Conservation (phyloP, 2,329 filamentous ascomycete species). For the Colletotrichum sidae region DNA sequence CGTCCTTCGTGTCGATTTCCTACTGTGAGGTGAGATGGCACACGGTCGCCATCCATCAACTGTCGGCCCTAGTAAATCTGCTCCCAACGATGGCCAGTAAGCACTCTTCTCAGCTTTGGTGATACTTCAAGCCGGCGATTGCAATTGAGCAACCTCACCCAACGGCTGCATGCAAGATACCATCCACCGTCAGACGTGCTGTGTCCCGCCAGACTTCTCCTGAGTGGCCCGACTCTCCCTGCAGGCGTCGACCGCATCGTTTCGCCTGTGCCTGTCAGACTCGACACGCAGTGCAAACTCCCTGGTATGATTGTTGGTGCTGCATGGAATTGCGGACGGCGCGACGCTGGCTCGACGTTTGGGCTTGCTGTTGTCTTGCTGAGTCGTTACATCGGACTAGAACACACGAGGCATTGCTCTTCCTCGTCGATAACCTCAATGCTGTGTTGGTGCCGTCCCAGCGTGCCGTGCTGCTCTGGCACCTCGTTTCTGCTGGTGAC, state of each 20-base stretch:
- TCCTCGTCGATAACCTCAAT: too few species aligned
- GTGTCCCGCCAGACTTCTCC: conserved; percentile 14
- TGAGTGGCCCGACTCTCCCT: conserved; percentile 12
- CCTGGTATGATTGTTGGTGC: conserved; percentile 15
- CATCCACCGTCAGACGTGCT: conserved; percentile 17
- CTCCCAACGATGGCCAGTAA: conserved; percentile 4
- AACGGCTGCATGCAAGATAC: conserved; percentile 30
- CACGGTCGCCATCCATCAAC: conserved; percentile 28
- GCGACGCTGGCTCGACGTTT: background rate
- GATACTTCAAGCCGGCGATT: conserved; percentile 3
- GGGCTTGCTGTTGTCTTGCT: background rate
- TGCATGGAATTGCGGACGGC: conserved; percentile 5
- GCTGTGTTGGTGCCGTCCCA: too few species aligned
- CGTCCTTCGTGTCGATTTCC: conserved; percentile 9
- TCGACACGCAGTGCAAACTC: conserved; percentile 28
- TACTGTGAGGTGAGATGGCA: conserved; percentile 6
- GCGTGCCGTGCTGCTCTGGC: too few species aligned
- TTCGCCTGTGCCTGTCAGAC: conserved; percentile 30
- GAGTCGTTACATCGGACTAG: conserved; percentile 4
- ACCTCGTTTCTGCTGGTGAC: too few species aligned
- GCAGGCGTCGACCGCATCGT: conserved; percentile 19
- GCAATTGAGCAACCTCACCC: conserved; percentile 23
- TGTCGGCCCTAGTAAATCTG: background rate
- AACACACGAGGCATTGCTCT: background rate
- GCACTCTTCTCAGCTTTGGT: conserved; percentile 1